These are phyloP conservation scores for Hordeum vulgare DNA, from an alignment of 176 grass and related monocot genomes.

Conservation along the genomic window DNA sequence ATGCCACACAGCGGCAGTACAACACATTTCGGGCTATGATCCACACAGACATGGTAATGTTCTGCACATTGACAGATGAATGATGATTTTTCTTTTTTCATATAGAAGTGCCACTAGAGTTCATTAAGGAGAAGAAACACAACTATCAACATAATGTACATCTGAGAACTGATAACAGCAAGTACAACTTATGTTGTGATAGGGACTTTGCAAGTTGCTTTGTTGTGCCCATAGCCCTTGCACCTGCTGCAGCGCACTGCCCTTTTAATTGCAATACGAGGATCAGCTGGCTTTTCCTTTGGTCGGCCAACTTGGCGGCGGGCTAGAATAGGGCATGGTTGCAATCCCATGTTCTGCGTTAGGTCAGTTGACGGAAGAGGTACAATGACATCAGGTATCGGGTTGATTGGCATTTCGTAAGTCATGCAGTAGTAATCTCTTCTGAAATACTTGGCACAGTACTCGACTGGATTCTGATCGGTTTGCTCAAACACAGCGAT, in stretches of 20 bases:
- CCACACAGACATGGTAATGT: too few species aligned
- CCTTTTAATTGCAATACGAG: constrained; percentile 53
- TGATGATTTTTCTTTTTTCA: too few species aligned
- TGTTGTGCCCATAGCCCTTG: constrained; percentile 67
- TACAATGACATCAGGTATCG: constrained; percentile 54
- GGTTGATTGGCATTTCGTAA: constrained; percentile 57
- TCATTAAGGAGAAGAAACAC: background rate
- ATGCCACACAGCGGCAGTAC: background rate
- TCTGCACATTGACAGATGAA: too few species aligned
- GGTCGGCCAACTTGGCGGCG: constrained; percentile 52
- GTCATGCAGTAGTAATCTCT: constrained; percentile 50
- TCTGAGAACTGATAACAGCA: background rate
- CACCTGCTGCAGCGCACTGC: constrained; percentile 56
- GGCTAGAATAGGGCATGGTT: constrained; percentile 35
- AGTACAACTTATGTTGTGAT: background rate
- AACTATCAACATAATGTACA: constrained; percentile 26
- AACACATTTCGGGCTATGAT: too few species aligned
- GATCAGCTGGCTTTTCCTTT: constrained; percentile 66
- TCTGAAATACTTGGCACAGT: constrained; percentile 65
- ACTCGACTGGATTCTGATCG: constrained; percentile 39
- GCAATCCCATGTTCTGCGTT: constrained; percentile 1
- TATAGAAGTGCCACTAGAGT: background rate
- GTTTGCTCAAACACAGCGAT: constrained; percentile 45
- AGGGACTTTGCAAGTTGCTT: constrained; percentile 63
- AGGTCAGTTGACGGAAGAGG: constrained; percentile 28